Evolutionary conservation across 805 yeast species (phyloP), one percentile per base, ranked within the genome.

Genomic region (Kluyveromyces dobzhanskii): DNA sequence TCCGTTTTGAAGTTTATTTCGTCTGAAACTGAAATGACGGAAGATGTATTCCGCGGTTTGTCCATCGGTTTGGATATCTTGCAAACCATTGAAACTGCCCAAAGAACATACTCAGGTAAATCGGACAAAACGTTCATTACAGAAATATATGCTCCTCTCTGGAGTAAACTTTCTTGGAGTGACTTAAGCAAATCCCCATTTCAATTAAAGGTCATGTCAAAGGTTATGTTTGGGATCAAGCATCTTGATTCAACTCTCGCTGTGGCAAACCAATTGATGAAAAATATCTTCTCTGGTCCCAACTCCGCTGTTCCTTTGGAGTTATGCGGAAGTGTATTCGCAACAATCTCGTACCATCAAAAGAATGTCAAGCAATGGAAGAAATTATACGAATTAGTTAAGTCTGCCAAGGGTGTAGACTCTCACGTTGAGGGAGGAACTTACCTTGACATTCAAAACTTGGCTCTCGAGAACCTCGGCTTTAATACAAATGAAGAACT

Each of bases 391-490:
- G 75, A 73, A 24, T 53, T 79, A 14, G 72, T 70, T 10, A 76
- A 75, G 44, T 67, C 68, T 41, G 65, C 78, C 5, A 64, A 69
- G 32, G 66, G 66, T 2, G 68, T 75, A 4, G 61, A 62, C 9
- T 60, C 59, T 9, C 53, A 61, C 41, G 43, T 59, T 11, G 42
- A 45, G 25, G 48, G 49, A 4, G 39, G 48, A 1, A 32, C 41
- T 17, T 29, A 45, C 8, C 31, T 30, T 4, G 37, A 32, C 6
- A 55, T 80, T 19, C 81, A 78, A 53, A 69, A 75, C 3, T 65
- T 70, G 6, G 80, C 84, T 0, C 57, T 80, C 4, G 65, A 72
- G 27, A 66, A 80, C 3, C 56, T 81, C 13, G 76, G 81, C 0
- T 78, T 68, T 48, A 66, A 68, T 17, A 48, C 57, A 9, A 66